Conservation (phyloP, 75 land plant species). For the Sequoia sempervirens region DNA sequence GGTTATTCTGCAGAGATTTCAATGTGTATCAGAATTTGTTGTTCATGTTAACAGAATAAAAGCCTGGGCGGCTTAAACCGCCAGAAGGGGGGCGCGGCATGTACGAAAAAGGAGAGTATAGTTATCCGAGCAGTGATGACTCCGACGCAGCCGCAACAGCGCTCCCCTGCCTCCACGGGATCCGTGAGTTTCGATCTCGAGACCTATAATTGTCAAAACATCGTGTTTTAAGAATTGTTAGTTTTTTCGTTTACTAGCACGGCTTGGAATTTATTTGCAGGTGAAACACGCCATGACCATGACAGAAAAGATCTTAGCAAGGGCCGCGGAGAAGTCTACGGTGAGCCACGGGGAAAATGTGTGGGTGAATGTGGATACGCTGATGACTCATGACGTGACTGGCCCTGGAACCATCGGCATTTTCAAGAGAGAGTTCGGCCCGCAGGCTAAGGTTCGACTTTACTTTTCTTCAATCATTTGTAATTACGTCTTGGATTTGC, state of each 20-base stretch:
- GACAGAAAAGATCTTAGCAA: constrained; percentile 91
- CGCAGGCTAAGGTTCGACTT: constrained; percentile 67
- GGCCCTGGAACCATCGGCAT: constrained; percentile 96
- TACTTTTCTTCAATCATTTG: background rate
- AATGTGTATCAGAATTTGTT: too few species aligned
- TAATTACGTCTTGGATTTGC: too few species aligned
- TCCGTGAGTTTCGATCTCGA: constrained; percentile 31
- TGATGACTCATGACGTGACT: constrained; percentile 98
- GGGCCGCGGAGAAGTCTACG: constrained; percentile 61
- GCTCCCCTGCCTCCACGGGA: constrained; percentile 59
- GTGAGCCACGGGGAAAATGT: constrained; percentile 89
- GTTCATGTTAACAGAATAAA: background rate
- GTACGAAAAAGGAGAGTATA: background rate
- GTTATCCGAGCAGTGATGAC: constrained; percentile 38
- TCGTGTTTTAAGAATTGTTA: background rate
- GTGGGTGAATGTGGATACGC: constrained; percentile 87
- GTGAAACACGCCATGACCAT: constrained; percentile 90
- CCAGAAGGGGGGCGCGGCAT: background rate
- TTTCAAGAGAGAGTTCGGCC: constrained; percentile 88
- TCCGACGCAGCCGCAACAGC: constrained; percentile 44
- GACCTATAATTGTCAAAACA: background rate
- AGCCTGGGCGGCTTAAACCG: background rate
- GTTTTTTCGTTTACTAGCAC: background rate
- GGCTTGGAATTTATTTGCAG: constrained; percentile 25
- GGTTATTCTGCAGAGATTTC: background rate